These are phyloP conservation scores for Boechera retrofracta DNA, from an alignment of 345 rosid genomes.

Conservation along the genomic window DNA sequence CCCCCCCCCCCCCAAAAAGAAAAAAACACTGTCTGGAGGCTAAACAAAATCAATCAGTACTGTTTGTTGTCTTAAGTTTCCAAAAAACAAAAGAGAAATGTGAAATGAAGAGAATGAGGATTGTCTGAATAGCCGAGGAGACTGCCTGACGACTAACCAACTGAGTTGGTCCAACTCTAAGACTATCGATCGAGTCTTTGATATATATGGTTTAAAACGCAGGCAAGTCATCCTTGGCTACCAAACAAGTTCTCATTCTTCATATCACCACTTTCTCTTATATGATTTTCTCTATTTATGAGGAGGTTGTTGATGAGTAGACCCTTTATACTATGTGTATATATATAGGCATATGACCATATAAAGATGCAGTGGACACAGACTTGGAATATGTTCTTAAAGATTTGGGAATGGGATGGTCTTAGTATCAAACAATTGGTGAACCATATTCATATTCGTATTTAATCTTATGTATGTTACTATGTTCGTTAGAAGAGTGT, in stretches of 20 bases:
- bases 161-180: background rate
- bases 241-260: conserved; percentile 39
- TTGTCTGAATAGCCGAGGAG: conserved; percentile 46
- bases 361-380: conserved; percentile 28
- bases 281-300: conserved; percentile 7
- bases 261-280: conserved; percentile 31
- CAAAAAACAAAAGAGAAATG: background rate
- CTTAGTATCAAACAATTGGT: conserved; percentile 21
- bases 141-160: conserved; percentile 41
- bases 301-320: conserved; percentile 5
- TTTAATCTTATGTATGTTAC: background rate
- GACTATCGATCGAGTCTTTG: conserved; percentile 23
- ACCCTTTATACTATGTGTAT: conserved; percentile 4
- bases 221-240: conserved; percentile 51
- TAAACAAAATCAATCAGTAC: background rate
- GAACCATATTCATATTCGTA: conserved; percentile 21
- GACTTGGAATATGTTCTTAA: conserved; percentile 34
- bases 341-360: conserved; percentile 25
- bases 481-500: background rate
- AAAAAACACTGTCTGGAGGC: background rate
- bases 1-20: background rate
- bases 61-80: background rate
- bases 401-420: conserved; percentile 15
- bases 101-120: conserved; percentile 43
- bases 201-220: conserved; percentile 25